Percentiles rank a stretch among this genome's conserved stretches.
Evolutionary conservation across 257 asterid species (phyloP).

Genomic region (Nicotiana tomentosiformis): DNA sequence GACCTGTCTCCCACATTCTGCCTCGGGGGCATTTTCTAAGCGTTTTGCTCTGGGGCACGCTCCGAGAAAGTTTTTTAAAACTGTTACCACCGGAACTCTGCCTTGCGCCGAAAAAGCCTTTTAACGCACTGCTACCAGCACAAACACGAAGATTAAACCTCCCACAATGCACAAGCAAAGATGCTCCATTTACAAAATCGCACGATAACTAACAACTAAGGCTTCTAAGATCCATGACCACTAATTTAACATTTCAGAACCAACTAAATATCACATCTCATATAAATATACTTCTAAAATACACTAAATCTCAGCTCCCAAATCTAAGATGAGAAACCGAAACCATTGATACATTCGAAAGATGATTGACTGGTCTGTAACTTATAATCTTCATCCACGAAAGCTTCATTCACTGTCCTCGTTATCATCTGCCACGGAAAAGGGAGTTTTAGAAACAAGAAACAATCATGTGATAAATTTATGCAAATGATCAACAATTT

Average conservation of each 20-base stretch:
- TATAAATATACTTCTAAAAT: constrained; percentile 1
- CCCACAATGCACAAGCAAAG: neutral
- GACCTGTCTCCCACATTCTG: neutral
- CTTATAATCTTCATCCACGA: neutral
- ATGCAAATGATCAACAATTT: neutral
- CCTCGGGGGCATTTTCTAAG: neutral
- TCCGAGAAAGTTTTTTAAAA: neutral
- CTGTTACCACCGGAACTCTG: neutral
- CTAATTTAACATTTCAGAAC: neutral
- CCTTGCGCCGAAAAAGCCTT: neutral
- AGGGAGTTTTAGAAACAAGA: neutral
- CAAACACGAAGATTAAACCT: neutral
- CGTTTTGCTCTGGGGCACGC: neutral
- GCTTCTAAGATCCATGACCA: neutral
- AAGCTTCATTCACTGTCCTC: constrained; percentile 54
- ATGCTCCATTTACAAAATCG: neutral
- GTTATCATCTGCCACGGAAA: constrained; percentile 45
- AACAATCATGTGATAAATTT: neutral
- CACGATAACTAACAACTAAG: neutral
- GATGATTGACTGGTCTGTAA: neutral
- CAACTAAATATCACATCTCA: neutral
- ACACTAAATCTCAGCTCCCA: neutral
- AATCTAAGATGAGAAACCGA: neutral
- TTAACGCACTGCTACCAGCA: neutral
- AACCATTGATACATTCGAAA: neutral